Evolutionary conservation across 495 filamentous ascomycete species (phyloP), one percentile per base, ranked within the genome.

Genomic region (Rusavskia elegans): DNA sequence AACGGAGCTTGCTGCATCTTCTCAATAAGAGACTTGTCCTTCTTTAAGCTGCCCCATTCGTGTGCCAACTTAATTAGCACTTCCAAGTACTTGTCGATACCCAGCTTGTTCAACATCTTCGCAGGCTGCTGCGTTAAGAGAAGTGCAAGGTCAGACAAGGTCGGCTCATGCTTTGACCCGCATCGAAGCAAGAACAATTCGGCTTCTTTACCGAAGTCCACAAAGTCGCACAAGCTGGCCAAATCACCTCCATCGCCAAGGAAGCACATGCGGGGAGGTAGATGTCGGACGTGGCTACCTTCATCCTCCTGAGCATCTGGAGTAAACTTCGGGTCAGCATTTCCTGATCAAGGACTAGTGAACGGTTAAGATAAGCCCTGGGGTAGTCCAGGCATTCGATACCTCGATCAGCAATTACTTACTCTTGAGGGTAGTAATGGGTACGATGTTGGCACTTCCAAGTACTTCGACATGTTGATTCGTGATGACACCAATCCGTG

Each of bases 221-320:
- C 87, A 66, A 95, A 99, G 63, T 96, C 89, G 56, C 97, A 95
- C 17, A 99, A 88, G 27, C 92, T 86, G 37, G 76, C 81, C 58
- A 89, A 97, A 13, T 76, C 77, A 20, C 80, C 70, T 23, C 74
- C 77, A 21, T 85, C 82, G 21, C 83, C 82, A 7, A 98, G 72
- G 65, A 92, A 95, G 59, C 83, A 88, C 32, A 77, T 66, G 25
- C 67, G 72, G 2, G 89, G 90, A 27, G 75, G 70, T 35, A 87
- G 63, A 52, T 73, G 67, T 36, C 70, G 73, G 25, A 70, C 52
- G 35, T 64, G 61, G 20, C 55, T 45, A 20, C 53, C 59, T 30
- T 49, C 25, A 27, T 27, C 25, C 25, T 27, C 25, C 25, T 5
- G 25, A 27, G 25, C 25, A 27, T 27, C 25, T 35, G 2, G 2